A percentile compares a stretch with the other conserved stretches of the same genome.
Conservation (phyloP, 345 rosid species). For the Ceriops zippeliana region DNA sequence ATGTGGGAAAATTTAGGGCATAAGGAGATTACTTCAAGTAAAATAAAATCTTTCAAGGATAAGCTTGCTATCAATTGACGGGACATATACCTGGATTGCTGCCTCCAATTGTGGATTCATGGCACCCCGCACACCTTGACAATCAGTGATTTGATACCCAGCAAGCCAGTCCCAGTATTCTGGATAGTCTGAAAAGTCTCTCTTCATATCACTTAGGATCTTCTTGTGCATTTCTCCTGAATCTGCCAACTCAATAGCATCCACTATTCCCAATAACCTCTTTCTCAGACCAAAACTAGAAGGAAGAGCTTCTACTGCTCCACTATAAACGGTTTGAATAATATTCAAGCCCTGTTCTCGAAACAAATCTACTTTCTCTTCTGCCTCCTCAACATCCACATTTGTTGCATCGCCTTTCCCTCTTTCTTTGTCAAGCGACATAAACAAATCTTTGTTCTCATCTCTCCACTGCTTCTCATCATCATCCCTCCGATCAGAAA, state of each 20-base stretch:
- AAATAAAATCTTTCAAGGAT: not conserved
- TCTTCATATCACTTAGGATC: slow-evolving; percentile 69
- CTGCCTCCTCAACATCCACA: slow-evolving; percentile 39
- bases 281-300: slow-evolving; percentile 67
- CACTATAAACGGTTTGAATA: slow-evolving; percentile 58
- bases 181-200: slow-evolving; percentile 63
- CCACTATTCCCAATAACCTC: slow-evolving; percentile 68
- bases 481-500: slow-evolving; percentile 29
- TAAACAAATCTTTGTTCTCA: slow-evolving; percentile 60
- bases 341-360: slow-evolving; percentile 57
- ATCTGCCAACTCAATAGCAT: slow-evolving; percentile 58
- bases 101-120: slow-evolving; percentile 38
- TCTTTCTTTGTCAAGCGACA: slow-evolving; percentile 55
- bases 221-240: slow-evolving; percentile 54
- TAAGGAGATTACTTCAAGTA: not conserved
- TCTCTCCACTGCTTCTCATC: slow-evolving; percentile 61
- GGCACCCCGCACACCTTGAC: slow-evolving; percentile 23
- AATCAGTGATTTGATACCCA: slow-evolving; percentile 47
- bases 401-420: slow-evolving; percentile 29
- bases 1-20: too few relatives aligned
- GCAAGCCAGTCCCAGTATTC: slow-evolving; percentile 95
- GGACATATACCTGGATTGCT: slow-evolving; percentile 57
- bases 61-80: too few relatives aligned
- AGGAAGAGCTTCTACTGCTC: slow-evolving; percentile 70
- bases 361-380: slow-evolving; percentile 49